Evolutionary conservation across 768 basidiomycete species (phyloP), one percentile per base, ranked within the genome.

Genomic region (Termitomyces sp.): DNA sequence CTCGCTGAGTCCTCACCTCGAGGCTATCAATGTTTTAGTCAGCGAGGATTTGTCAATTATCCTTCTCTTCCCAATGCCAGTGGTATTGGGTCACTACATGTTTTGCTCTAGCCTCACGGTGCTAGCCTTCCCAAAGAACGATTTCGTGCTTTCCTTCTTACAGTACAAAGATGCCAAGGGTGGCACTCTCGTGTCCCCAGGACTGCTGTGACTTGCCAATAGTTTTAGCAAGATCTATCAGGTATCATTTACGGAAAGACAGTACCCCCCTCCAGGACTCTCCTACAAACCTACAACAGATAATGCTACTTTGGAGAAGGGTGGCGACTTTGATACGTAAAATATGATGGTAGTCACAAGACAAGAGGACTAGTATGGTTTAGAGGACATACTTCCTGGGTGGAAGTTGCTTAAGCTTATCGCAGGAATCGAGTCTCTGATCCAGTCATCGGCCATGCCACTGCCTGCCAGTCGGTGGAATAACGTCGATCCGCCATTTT

Each of bases 1-100:
- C 2, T 71, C 71, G 67, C 57, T 64, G 36, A 18, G 36, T 38
- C 36, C 62, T 22, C 69, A 70, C 47, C 50, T 70, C 22, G 69
- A 71, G 57, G 55, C 52, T 35, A 66, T 72, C 3, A 43, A 69
- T n/a, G 63, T 64, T 8, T 47, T 59, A 8, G 59, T 61, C 8
- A 51, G 60, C 13, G 55, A 65, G 14, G 65, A 63, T 0, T 32
- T 68, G 0, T 63, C 66, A 7, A 71, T 71, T 54, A 49, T 64
- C 11, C 57, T 72, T 9, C 61, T 7, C 35, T 72, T 22, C 65
- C 66, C 20, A 32, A 45, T 1, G 43, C 58, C 3, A 61, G 58
- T 24, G 66, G 67, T 24, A 67, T 70, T 41, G 66, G n/a, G 63
- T 3, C 20, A 60, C 9, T 70, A 63, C 18, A 62, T 63, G 54